These are phyloP conservation scores for Pyrenopolyporus hunteri DNA, from an alignment of 495 filamentous ascomycete species.

Conservation along the genomic window DNA sequence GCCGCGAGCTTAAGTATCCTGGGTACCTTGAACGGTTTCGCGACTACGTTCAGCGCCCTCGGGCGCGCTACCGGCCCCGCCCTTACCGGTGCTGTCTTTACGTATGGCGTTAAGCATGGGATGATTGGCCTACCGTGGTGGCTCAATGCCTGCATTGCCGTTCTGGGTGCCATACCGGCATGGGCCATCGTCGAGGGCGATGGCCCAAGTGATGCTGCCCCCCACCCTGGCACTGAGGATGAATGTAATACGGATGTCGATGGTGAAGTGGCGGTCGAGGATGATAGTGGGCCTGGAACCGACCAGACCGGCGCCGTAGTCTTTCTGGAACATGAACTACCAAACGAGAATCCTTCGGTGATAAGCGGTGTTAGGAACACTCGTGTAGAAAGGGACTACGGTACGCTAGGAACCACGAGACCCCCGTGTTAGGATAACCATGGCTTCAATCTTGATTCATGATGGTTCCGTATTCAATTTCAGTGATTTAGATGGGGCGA, in stretches of 20 bases:
- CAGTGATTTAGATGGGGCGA: background rate
- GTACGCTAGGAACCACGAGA: constrained; percentile 4
- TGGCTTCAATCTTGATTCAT: background rate
- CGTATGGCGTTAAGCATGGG: constrained; percentile 70
- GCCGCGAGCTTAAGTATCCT: constrained; percentile 74
- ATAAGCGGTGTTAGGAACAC: background rate
- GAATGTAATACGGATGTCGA: constrained; percentile 42
- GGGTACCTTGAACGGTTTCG: constrained; percentile 89
- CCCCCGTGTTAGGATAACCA: background rate
- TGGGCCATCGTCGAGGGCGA: constrained; percentile 78
- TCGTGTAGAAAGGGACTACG: constrained; percentile 1
- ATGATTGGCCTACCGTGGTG: constrained; percentile 83
- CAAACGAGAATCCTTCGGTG: background rate
- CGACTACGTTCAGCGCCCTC: constrained; percentile 76
- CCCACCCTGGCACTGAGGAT: constrained; percentile 45
- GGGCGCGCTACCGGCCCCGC: constrained; percentile 81
- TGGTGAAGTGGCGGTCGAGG: background rate
- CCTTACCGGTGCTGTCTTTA: constrained; percentile 67
- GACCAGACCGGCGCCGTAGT: constrained; percentile 8
- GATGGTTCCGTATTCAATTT: background rate
- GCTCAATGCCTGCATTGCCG: constrained; percentile 64
- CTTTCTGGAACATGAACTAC: background rate
- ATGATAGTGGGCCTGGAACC: constrained; percentile 14
- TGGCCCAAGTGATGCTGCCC: constrained; percentile 60
- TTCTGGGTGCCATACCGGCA: constrained; percentile 67